Conservation (phyloP, 139 green algal genomes). For the Closterium sp. region DNA sequence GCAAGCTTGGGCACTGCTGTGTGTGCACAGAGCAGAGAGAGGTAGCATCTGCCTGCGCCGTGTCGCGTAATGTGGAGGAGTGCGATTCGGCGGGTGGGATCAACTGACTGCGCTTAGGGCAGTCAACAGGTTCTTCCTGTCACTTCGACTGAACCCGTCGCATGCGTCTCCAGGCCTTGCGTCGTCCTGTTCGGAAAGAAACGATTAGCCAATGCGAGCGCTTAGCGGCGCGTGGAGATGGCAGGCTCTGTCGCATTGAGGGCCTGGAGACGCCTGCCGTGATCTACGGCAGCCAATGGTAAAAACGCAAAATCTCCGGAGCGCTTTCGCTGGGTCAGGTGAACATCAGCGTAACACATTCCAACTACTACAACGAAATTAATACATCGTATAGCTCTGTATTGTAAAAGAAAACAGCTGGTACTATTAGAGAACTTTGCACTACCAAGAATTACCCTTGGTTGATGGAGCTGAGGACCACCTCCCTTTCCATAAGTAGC, state of each 20-base stretch:
- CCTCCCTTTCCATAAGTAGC: not conserved
- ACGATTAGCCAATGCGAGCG: not conserved
- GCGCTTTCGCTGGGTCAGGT: not conserved
- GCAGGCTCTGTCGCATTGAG: not conserved
- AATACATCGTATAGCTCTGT: too few species aligned
- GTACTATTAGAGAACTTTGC: not conserved
- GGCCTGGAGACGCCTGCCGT: too few species aligned
- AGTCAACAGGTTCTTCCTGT: not conserved
- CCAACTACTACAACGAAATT: too few species aligned
- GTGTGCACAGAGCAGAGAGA: too few species aligned
- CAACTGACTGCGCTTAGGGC: not conserved
- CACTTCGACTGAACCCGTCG: not conserved
- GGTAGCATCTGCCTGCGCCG: not conserved
- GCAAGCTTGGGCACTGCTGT: too few species aligned
- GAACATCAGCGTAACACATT: too few species aligned
- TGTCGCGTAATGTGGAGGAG: not conserved
- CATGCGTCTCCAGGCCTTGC: not conserved
- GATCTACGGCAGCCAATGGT: not conserved
- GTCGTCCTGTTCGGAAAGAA: not conserved
- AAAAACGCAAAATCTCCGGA: not conserved
- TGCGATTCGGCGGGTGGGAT: not conserved
- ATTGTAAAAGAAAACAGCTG: too few species aligned
- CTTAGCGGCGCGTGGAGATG: not conserved
- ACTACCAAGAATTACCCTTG: not conserved
- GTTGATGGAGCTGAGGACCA: not conserved